Percentiles rank a stretch among this genome's conserved stretches.
Evolutionary conservation across 495 filamentous ascomycete genomes (phyloP).

Genomic region (Staphylotrichum longicolle): DNA sequence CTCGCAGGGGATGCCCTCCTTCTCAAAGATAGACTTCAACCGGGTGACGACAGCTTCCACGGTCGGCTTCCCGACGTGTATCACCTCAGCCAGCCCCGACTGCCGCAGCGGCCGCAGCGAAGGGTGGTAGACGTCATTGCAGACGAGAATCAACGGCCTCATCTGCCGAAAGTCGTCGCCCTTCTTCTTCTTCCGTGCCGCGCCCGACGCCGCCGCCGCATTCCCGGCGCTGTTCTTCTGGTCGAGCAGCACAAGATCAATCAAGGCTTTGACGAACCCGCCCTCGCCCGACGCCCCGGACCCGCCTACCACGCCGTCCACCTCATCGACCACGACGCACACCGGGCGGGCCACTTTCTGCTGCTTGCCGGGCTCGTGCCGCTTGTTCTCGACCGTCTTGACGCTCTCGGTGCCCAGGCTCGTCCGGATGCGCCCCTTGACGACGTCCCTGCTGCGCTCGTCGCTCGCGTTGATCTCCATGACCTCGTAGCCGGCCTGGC

Average conservation of each 20-base stretch:
- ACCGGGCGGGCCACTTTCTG: slow-evolving; percentile 79
- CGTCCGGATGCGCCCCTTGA: slow-evolving; percentile 84
- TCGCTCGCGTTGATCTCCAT: slow-evolving; percentile 87
- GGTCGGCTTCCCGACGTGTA: slow-evolving; percentile 87
- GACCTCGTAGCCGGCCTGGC: slow-evolving; percentile 92
- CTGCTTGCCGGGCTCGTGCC: slow-evolving; percentile 54
- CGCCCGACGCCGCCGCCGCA: slow-evolving; percentile 34
- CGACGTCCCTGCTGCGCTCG: slow-evolving; percentile 72
- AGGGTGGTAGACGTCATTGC: slow-evolving; percentile 96
- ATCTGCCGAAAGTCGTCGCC: slow-evolving; percentile 80
- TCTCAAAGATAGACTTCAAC: slow-evolving; percentile 76
- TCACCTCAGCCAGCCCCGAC: slow-evolving; percentile 77
- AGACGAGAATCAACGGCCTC: slow-evolving; percentile 87
- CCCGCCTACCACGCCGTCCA: slow-evolving; percentile 86
- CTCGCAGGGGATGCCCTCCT: slow-evolving; percentile 82
- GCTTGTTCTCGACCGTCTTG: slow-evolving; percentile 69
- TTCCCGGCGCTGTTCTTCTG: slow-evolving; percentile 67
- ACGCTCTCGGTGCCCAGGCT: slow-evolving; percentile 90
- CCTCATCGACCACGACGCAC: slow-evolving; percentile 93
- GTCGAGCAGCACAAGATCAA: slow-evolving; percentile 81
- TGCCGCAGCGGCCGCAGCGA: slow-evolving; percentile 80
- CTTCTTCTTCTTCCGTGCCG: slow-evolving; percentile 51
- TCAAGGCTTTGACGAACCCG: slow-evolving; percentile 91
- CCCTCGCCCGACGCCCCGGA: slow-evolving; percentile 67
- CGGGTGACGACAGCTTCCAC: slow-evolving; percentile 81